These are phyloP conservation scores for Penicillium alfredii DNA, from an alignment of 495 filamentous ascomycete species.

Conservation along the genomic window DNA sequence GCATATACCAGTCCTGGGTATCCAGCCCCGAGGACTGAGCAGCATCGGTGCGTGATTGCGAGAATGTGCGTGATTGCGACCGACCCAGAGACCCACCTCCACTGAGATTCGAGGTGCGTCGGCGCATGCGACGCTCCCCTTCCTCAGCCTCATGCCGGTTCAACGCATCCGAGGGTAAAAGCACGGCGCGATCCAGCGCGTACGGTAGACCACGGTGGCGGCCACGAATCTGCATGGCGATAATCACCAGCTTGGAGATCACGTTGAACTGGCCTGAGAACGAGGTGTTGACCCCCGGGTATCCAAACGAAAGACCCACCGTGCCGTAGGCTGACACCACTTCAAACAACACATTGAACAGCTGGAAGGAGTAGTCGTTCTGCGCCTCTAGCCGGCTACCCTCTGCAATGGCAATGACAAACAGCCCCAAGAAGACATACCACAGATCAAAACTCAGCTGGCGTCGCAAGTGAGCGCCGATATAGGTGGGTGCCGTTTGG, in stretches of 20 bases:
- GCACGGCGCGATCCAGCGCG: slow-evolving; percentile 82
- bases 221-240: slow-evolving; percentile 89
- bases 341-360: slow-evolving; percentile 84
- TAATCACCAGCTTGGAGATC: slow-evolving; percentile 84
- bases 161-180: slow-evolving; percentile 72
- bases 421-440: slow-evolving; percentile 86
- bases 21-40: slow-evolving; percentile 26
- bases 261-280: slow-evolving; percentile 74
- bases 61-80: slow-evolving; percentile 21
- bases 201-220: slow-evolving; percentile 90
- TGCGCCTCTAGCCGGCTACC: slow-evolving; percentile 53
- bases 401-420: slow-evolving; percentile 82
- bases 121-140: slow-evolving; percentile 47
- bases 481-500: slow-evolving; percentile 68
- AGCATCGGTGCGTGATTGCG: slow-evolving; percentile 20
- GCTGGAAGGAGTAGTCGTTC: slow-evolving; percentile 59
- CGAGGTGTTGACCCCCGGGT: slow-evolving; percentile 63
- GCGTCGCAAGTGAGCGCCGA: slow-evolving; percentile 78
- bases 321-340: slow-evolving; percentile 91
- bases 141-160: slow-evolving; percentile 63
- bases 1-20: slow-evolving; percentile 17
- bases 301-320: slow-evolving; percentile 84
- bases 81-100: slow-evolving; percentile 26
- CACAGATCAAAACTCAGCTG: slow-evolving; percentile 93
- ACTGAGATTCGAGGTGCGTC: slow-evolving; percentile 50